A percentile compares a stretch with the other conserved stretches of the same genome.
Evolutionary conservation across 2,329 filamentous ascomycete genomes (phyloP).

Genomic region (Pseudogymnoascus sp.): DNA sequence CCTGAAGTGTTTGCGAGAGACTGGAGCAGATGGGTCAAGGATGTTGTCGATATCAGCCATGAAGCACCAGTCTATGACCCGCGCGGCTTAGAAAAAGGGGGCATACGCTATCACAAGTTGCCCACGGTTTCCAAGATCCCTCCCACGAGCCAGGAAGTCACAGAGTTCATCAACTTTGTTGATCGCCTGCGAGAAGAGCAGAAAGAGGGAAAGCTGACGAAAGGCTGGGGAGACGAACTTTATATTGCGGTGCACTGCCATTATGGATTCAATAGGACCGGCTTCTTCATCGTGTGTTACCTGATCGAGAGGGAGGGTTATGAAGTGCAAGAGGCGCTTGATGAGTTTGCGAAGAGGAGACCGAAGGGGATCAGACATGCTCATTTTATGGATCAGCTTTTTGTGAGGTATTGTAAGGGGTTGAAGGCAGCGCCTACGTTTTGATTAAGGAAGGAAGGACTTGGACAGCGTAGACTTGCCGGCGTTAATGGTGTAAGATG

Average conservation of each 20-base stretch:
- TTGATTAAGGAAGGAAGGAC: not conserved
- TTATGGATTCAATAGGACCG: slow-evolving; percentile 91
- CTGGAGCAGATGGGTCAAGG: slow-evolving; percentile 59
- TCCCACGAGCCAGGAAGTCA: slow-evolving; percentile 49
- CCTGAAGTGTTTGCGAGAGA: slow-evolving; percentile 61
- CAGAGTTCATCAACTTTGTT: slow-evolving; percentile 46
- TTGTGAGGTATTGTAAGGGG: slow-evolving; percentile 59
- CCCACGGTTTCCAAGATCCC: slow-evolving; percentile 89
- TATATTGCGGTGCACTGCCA: slow-evolving; percentile 85
- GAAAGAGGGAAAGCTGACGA: slow-evolving; percentile 34
- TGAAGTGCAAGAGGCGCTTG: slow-evolving; percentile 66
- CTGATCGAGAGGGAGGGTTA: slow-evolving; percentile 74
- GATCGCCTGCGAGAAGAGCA: slow-evolving; percentile 52
- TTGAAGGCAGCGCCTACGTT: slow-evolving; percentile 19
- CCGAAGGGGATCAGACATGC: slow-evolving; percentile 81
- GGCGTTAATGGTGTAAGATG: slow-evolving; percentile 7
- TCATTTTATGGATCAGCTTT: slow-evolving; percentile 79
- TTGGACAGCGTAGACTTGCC: not conserved
- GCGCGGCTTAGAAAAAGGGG: slow-evolving; percentile 53
- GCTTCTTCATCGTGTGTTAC: slow-evolving; percentile 84
- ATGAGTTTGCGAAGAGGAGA: slow-evolving; percentile 62
- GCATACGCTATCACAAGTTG: slow-evolving; percentile 73
- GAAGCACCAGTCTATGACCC: slow-evolving; percentile 87
- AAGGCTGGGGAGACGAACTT: slow-evolving; percentile 31
- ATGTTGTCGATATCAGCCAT: slow-evolving; percentile 85